Base-by-base conservation (phyloP, 176 grass and related monocot genomes). In the Bolboschoenus planiculmis region DNA sequence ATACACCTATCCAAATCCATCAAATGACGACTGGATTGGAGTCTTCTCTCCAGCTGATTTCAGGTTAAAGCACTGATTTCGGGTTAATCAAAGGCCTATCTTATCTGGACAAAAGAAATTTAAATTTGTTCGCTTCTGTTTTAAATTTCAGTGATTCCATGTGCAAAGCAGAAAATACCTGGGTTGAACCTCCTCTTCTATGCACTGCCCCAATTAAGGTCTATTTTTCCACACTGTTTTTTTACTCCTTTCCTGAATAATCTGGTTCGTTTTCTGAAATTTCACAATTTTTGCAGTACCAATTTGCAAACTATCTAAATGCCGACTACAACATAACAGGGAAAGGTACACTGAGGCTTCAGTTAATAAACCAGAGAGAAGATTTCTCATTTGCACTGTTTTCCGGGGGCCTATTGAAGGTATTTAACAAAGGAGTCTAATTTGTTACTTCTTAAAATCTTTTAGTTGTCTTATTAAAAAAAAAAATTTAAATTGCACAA, bases 201-300 rank as follows among this genome's bases (percentile, higher is more conserved):
- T 97, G 95, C 77, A 97, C 92, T 56, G 85, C 92, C 84, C 95
- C 95, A 79, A 94, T 94, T 70, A 97, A 97, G 92, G 92, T 94
- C 53, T 47, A 81, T 67, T 10, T 77, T 82, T 20, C 39, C 35
- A 44, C 2, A 31, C 21, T 44, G 20, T 42, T 47, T 81, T 67
- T 60, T 86, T 33, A 2, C 2, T 71, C 2, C 50, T 48, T 54
- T 79, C 60, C 6, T 54, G 13, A 8, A 73, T 70, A 34, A 83
- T 58, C 26, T 66, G 44, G 66, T 31, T 18, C 1, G 0, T 46
- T 84, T 46, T 90, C 53, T n/a, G 20, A 88, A 24, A 58, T 30
- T 62, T 84, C 18, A 60, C 84, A 30, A 51, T 70, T 85, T 56
- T 84, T 87, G 80, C 85, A 95, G 92, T 93, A 93, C 73, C 89